Conservation (phyloP, 495 filamentous ascomycete species). For the Penicillium lagena region DNA sequence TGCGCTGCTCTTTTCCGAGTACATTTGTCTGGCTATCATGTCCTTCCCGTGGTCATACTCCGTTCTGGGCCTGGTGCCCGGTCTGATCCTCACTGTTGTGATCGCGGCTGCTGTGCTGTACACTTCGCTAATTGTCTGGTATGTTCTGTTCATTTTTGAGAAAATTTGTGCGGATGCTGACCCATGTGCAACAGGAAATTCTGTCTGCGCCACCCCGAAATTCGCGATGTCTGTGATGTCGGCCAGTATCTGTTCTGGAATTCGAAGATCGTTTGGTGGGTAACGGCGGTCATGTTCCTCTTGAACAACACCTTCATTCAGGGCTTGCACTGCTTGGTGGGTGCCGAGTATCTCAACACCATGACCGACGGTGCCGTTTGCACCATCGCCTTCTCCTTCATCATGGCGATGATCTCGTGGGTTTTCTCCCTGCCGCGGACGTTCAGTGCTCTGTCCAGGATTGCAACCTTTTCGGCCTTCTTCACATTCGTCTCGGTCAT, state of each 20-base stretch:
- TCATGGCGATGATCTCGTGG: conserved; percentile 65
- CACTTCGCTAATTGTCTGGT: conserved; percentile 78
- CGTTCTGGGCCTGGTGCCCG: conserved; percentile 77
- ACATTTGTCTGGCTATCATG: conserved; percentile 92
- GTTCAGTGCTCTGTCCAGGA: conserved; percentile 66
- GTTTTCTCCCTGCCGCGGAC: conserved; percentile 75
- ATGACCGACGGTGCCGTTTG: conserved; percentile 60
- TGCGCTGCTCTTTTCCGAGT: conserved; percentile 81
- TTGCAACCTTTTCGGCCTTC: conserved; percentile 68
- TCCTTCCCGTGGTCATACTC: conserved; percentile 89
- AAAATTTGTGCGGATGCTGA: background rate
- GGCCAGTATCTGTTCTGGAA: conserved; percentile 83
- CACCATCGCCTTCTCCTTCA: conserved; percentile 66
- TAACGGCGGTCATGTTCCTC: conserved; percentile 81
- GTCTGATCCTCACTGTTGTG: conserved; percentile 73
- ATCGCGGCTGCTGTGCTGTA: conserved; percentile 72
- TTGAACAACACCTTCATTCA: conserved; percentile 89
- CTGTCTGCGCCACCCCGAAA: conserved; percentile 78
- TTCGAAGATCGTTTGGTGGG: conserved; percentile 72
- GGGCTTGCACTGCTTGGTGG: conserved; percentile 73
- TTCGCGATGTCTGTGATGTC: conserved; percentile 86
- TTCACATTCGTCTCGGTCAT: conserved; percentile 85
- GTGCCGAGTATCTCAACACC: conserved; percentile 79
- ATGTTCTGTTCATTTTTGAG: conserved; percentile 8
- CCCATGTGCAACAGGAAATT: conserved; percentile 53